These are phyloP conservation scores for Trichoderma lentiforme DNA, from an alignment of 2,329 filamentous ascomycete species.

Conservation along the genomic window DNA sequence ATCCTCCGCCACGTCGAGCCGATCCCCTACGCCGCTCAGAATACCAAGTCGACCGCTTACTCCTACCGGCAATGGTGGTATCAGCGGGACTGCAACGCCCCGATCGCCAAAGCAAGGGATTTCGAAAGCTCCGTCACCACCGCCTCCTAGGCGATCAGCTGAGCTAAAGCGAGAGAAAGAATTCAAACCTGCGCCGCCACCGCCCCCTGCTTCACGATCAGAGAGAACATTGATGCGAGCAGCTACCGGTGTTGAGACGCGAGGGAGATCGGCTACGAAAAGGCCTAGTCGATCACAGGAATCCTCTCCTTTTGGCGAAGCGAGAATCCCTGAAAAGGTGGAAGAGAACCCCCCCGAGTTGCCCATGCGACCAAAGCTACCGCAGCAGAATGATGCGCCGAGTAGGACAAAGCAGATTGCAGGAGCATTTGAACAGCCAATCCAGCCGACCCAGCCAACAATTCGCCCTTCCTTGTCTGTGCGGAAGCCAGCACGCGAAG, in stretches of 20 bases:
- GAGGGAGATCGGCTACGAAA: constrained; percentile 17
- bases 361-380: constrained; percentile 50
- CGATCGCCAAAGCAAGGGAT: constrained; percentile 46
- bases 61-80: constrained; percentile 37
- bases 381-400: constrained; percentile 24
- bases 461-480: constrained; percentile 47
- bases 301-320: constrained; percentile 82
- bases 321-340: constrained; percentile 60
- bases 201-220: constrained; percentile 69
- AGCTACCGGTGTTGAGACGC: constrained; percentile 24
- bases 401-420: constrained; percentile 25
- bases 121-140: constrained; percentile 58
- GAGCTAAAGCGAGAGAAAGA: constrained; percentile 54
- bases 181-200: constrained; percentile 51
- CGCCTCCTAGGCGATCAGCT: constrained; percentile 60
- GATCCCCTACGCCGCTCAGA: constrained; percentile 46
- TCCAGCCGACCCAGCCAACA: background rate
- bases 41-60: constrained; percentile 56
- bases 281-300: constrained; percentile 30
- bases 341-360: constrained; percentile 50
- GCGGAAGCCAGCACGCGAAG: constrained; percentile 41
- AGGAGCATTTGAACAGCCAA: constrained; percentile 38
- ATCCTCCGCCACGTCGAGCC: constrained; percentile 37
- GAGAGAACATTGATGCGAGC: constrained; percentile 54
- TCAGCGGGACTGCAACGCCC: constrained; percentile 23